Conservation (phyloP, 1,284 basidiomycete species). For the Pseudozyma pruni region DNA sequence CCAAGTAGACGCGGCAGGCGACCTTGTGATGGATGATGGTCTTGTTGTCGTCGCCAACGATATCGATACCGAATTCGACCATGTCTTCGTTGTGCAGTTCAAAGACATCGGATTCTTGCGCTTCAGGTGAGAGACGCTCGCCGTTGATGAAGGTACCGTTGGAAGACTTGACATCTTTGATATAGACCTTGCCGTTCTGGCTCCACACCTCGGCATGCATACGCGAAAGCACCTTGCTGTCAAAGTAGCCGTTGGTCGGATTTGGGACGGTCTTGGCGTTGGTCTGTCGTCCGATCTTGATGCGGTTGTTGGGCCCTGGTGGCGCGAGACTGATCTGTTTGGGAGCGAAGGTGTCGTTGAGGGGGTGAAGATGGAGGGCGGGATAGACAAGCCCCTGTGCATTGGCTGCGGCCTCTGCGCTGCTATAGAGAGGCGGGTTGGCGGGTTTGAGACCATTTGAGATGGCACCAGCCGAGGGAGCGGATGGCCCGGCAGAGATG, state of each 20-base stretch:
- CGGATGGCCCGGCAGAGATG: constrained; percentile 31
- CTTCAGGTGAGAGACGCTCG: constrained; percentile 88
- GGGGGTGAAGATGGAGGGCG: constrained; percentile 77
- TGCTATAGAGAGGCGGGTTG: constrained; percentile 16
- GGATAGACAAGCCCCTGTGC: constrained; percentile 60
- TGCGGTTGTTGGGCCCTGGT: constrained; percentile 71
- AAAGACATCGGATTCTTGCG: constrained; percentile 89
- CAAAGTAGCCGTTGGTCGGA: constrained; percentile 95
- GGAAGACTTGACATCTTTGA: constrained; percentile 97
- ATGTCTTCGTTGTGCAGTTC: constrained; percentile 95
- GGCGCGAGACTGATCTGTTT: constrained; percentile 89
- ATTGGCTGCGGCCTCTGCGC: constrained; percentile 40
- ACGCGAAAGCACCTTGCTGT: constrained; percentile 92
- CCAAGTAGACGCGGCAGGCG: constrained; percentile 88
- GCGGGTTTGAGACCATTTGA: constrained; percentile 24
- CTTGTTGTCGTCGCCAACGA: constrained; percentile 97
- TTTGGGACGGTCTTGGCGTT: constrained; percentile 95
- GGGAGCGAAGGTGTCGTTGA: constrained; percentile 94
- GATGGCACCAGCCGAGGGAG: constrained; percentile 2
- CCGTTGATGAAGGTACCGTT: constrained; percentile 99
- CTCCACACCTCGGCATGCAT: constrained; percentile 99
- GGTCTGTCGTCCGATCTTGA: constrained; percentile 97
- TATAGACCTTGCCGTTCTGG: constrained; percentile 83
- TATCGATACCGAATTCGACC: constrained; percentile 98
- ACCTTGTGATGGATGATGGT: constrained; percentile 99